phyloP scores from a whole-genome alignment of 2,329 filamentous ascomycete genomes.

The Sporothrix phasma region DNA sequence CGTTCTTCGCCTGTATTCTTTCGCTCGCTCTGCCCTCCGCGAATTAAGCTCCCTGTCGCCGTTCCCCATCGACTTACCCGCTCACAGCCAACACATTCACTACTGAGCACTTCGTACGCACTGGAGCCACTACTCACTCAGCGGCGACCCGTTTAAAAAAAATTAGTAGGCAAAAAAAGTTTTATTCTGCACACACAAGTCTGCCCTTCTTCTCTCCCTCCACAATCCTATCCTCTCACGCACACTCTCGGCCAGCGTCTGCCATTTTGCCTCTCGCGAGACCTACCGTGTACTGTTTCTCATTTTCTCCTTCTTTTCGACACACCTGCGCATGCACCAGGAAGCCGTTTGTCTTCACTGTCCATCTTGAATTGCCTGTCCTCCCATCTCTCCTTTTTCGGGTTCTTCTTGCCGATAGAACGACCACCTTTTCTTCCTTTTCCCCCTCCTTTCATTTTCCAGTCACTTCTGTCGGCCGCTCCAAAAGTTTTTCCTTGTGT shows the following conservation, averaged over 20 bases:
- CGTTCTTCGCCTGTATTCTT: neutral
- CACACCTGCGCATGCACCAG: neutral
- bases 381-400: neutral
- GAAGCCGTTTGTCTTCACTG: neutral
- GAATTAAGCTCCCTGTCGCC: conserved; percentile 14
- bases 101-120: neutral
- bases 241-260: neutral
- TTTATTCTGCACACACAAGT: conserved; percentile 22
- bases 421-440: neutral
- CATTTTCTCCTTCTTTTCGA: neutral
- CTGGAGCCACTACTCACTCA: conserved; percentile 13
- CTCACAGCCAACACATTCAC: conserved; percentile 1
- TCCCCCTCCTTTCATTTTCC: neutral
- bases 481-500: neutral
- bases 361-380: neutral
- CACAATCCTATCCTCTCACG: conserved; percentile 3
- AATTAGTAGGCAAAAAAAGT: conserved; percentile 22
- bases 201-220: conserved; percentile 13
- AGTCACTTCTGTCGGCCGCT: neutral
- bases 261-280: conserved; percentile 8
- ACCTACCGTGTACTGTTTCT: neutral
- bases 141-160: conserved; percentile 18
- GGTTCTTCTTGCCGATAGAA: neutral
- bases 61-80: conserved; percentile 6
- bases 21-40: conserved; percentile 12